Conservation (phyloP, 2,329 filamentous ascomycete genomes). For the Coniochaeta ligniaria region DNA sequence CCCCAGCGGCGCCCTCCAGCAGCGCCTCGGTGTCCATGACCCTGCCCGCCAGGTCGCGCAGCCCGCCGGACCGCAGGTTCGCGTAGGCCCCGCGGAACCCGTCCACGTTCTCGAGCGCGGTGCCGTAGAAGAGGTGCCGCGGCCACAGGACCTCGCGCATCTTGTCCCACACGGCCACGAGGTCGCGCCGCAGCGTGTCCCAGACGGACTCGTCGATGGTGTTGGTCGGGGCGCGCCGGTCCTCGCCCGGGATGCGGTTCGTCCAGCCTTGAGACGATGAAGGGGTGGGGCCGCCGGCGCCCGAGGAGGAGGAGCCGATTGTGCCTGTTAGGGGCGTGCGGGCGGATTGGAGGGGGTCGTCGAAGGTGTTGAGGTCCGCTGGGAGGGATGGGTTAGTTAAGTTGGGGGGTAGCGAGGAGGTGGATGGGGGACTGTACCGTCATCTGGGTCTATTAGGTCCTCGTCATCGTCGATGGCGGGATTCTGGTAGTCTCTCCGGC, state of each 20-base stretch:
- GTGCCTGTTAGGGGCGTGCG: constrained; percentile 81
- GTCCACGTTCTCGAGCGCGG: constrained; percentile 50
- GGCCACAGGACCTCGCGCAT: constrained; percentile 96
- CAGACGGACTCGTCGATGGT: constrained; percentile 97
- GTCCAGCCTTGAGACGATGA: constrained; percentile 33
- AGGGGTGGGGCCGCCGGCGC: constrained; percentile 1
- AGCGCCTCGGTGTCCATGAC: constrained; percentile 58
- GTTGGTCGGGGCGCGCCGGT: constrained; percentile 80
- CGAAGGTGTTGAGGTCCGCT: constrained; percentile 88
- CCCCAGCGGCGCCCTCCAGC: constrained; percentile 51
- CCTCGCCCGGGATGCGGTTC: constrained; percentile 84
- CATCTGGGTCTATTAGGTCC: constrained; percentile 72
- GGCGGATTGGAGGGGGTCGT: constrained; percentile 70
- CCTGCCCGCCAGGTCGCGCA: constrained; percentile 52
- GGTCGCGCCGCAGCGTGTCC: constrained; percentile 89
- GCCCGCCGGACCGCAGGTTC: constrained; percentile 51
- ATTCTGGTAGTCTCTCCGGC: constrained; percentile 47
- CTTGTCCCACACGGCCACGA: constrained; percentile 94
- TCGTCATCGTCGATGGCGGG: constrained; percentile 57
- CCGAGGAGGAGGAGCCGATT: constrained; percentile 54
- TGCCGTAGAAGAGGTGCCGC: constrained; percentile 76
- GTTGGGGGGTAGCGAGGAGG: not conserved
- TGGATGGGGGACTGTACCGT: constrained; percentile 44
- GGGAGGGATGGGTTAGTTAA: constrained; percentile 1
- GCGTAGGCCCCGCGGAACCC: constrained; percentile 55